Conservation (phyloP, 768 basidiomycete genomes). For the Russula brevipes region DNA sequence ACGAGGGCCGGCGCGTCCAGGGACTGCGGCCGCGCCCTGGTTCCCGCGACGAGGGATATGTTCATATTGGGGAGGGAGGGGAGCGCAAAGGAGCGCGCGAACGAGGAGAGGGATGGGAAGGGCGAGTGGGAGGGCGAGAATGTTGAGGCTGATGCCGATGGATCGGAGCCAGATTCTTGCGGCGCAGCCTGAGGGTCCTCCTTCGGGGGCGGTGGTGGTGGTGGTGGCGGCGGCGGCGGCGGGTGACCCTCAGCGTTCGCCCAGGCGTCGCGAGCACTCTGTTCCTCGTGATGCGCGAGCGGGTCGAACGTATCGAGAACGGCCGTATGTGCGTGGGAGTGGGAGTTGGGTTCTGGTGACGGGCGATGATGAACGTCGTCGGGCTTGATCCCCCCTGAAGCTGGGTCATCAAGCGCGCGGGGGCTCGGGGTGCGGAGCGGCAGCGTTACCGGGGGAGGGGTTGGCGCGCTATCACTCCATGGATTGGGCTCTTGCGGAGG, state of each 20-base stretch:
- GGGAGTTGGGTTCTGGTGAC: background rate
- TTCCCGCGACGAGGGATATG: slow-evolving; percentile 23
- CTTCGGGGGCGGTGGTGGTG: slow-evolving; percentile 35
- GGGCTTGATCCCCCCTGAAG: slow-evolving; percentile 9
- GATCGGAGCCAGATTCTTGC: slow-evolving; percentile 3
- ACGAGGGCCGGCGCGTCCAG: slow-evolving; percentile 39
- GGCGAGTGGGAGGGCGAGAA: slow-evolving; percentile 32
- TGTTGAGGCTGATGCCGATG: background rate
- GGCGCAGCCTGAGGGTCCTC: slow-evolving; percentile 3
- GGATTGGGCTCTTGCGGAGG: slow-evolving; percentile 6
- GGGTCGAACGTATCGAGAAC: slow-evolving; percentile 67
- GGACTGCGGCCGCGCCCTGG: slow-evolving; percentile 47
- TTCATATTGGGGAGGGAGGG: slow-evolving; percentile 37
- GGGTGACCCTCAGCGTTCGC: slow-evolving; percentile 56
- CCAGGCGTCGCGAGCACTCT: slow-evolving; percentile 62
- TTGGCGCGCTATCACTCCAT: slow-evolving; percentile 15
- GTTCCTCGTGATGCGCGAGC: slow-evolving; percentile 50
- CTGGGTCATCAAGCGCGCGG: background rate
- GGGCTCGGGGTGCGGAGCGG: slow-evolving; percentile 7
- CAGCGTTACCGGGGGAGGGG: background rate
- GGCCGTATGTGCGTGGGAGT: slow-evolving; percentile 14
- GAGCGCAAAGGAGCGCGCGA: slow-evolving; percentile 61
- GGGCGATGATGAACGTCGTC: background rate
- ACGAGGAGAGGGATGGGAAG: slow-evolving; percentile 60
- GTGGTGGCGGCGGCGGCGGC: no score